phyloP scores from a whole-genome alignment of 805 yeast genomes.

The Starmerella bacillaris region DNA sequence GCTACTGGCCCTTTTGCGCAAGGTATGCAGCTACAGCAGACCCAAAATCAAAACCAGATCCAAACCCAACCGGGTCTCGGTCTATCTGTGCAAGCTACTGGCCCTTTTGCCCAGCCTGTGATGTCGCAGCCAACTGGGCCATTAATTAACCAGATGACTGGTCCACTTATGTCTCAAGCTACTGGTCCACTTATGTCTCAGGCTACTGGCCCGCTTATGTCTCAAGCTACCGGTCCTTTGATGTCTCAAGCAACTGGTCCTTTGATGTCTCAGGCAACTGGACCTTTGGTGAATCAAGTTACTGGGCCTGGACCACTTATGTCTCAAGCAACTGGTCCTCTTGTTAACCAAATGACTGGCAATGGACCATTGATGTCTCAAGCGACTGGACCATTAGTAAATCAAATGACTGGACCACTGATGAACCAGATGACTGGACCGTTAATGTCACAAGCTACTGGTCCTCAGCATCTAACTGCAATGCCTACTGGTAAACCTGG shows the following conservation, averaged over 20 bases:
- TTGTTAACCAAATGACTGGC: too few species aligned
- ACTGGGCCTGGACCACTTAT: constrained; percentile 23
- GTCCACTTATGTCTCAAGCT: constrained; percentile 10
- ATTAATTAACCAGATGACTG: too few species aligned
- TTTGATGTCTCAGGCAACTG: constrained; percentile 6
- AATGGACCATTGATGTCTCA: constrained; percentile 15
- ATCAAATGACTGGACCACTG: constrained; percentile 19
- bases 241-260: constrained; percentile 17
- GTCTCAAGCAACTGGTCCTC: constrained; percentile 12
- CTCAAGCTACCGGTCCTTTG: constrained; percentile 2
- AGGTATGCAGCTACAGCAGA: too few species aligned
- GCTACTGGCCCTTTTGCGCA: constrained; percentile 1
- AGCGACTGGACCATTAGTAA: constrained; percentile 16
- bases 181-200: constrained; percentile 25
- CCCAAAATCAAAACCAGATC: too few species aligned
- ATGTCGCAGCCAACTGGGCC: constrained; percentile 12
- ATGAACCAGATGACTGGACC: constrained; percentile 24
- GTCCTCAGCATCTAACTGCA: constrained; percentile 18
- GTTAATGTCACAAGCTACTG: constrained; percentile 2
- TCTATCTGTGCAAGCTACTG: constrained; percentile 9
- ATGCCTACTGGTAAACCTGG: constrained; percentile 53
- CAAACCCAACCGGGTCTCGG: too few species aligned
- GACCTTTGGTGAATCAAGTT: constrained; percentile 10
- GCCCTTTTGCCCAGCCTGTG: constrained; percentile 8
- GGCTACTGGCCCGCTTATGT: constrained; percentile 22